Percentiles rank a stretch among this genome's conserved stretches.
phyloP scores from a whole-genome alignment of 768 basidiomycete species.

The Hydnum rufescens region DNA sequence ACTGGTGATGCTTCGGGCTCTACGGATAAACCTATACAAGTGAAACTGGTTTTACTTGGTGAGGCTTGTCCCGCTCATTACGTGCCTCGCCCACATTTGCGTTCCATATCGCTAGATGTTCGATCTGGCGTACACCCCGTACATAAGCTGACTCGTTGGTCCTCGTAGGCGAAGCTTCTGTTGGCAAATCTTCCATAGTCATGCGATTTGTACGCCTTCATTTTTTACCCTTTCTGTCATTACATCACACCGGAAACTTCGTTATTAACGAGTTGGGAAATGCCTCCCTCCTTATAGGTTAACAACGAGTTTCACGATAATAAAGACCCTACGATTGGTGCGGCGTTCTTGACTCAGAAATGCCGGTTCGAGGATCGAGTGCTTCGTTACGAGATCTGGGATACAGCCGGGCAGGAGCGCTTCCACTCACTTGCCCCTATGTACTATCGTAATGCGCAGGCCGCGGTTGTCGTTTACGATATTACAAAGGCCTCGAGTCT shows the following conservation, averaged over 20 bases:
- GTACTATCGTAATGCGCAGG: slow-evolving; percentile 97
- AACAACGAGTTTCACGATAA: slow-evolving; percentile 97
- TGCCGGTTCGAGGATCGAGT: slow-evolving; percentile 89
- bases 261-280: too few relatives aligned
- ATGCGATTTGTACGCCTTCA: slow-evolving; percentile 65
- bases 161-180: slow-evolving; percentile 78
- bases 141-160: slow-evolving; percentile 1
- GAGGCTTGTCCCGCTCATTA: background rate
- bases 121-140: background rate
- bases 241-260: too few relatives aligned
- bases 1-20: slow-evolving; percentile 38
- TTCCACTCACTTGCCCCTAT: slow-evolving; percentile 98
- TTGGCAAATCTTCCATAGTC: slow-evolving; percentile 97
- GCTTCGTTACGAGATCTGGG: slow-evolving; percentile 92
- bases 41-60: slow-evolving; percentile 95
- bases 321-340: slow-evolving; percentile 97
- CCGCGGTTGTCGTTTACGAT: slow-evolving; percentile 96
- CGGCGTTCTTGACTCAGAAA: slow-evolving; percentile 89
- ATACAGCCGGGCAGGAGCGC: slow-evolving; percentile 86
- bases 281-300: slow-evolving; percentile 30
- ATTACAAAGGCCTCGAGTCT: slow-evolving; percentile 89
- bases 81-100: background rate
- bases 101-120: too few relatives aligned
- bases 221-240: slow-evolving; percentile 10
- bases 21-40: slow-evolving; percentile 82